Percentiles rank a stretch among this genome's conserved stretches.
phyloP scores from a whole-genome alignment of 169 alveolate genomes.

The Theileria parva region DNA sequence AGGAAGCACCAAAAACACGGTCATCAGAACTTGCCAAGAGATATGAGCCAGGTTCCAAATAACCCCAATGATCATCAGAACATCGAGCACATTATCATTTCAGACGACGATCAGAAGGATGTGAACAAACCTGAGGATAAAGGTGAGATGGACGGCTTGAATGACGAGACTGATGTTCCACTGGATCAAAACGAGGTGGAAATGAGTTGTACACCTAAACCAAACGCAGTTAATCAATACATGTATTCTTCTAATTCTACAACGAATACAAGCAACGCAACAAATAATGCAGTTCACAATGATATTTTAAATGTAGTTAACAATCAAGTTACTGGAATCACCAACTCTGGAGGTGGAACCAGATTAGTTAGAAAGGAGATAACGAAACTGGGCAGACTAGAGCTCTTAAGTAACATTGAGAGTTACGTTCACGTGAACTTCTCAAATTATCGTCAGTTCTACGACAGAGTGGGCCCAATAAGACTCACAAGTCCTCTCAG shows the following conservation, averaged over 20 bases:
- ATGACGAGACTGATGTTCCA: background rate
- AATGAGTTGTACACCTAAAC: background rate
- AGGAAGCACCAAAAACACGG: conserved; percentile 11
- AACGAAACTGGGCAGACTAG: conserved; percentile 10
- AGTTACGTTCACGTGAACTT: conserved; percentile 57
- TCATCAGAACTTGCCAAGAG: background rate
- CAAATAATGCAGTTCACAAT: background rate
- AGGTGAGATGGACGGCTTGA: background rate
- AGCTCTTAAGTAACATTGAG: conserved; percentile 2
- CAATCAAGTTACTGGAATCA: background rate
- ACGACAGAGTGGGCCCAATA: conserved; percentile 81
- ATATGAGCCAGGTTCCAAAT: background rate
- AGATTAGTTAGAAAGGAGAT: conserved; percentile 15
- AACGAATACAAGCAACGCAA: background rate
- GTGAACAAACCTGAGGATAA: background rate
- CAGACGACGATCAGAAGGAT: background rate
- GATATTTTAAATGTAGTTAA: conserved; percentile 14
- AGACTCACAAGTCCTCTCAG: conserved; percentile 73
- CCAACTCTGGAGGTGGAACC: background rate
- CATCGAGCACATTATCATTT: background rate
- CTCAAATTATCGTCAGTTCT: conserved; percentile 64
- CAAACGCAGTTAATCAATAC: background rate
- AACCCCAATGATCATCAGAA: background rate
- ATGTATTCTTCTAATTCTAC: background rate
- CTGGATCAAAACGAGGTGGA: conserved; percentile 21